Evolutionary conservation across 2,329 filamentous ascomycete species (phyloP), one percentile per base, ranked within the genome.

Genomic region (Raffaelea deltoideospora): DNA sequence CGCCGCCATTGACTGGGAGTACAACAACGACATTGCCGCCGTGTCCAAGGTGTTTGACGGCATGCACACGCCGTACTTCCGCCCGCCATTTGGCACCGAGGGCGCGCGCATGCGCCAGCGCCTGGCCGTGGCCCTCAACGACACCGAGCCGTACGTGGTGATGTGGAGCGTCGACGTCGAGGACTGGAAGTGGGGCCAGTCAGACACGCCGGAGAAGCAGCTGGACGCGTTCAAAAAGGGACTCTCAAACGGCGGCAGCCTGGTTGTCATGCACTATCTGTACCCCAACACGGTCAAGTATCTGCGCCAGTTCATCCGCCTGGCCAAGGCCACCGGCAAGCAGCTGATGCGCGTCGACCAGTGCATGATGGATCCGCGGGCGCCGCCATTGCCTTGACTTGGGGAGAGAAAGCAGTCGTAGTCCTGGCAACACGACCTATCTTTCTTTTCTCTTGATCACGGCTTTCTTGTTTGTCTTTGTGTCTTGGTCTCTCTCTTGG

Each of bases 101-200:
- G 77, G 76, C 29, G 75, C 76, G 1, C 67, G 76, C 32, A 75
- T 76, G 57, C 66, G 77, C 4, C 68, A 78, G 50, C 65, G 72
- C 29, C 64, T 80, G 21, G 68, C 73, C 0, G 59, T 61, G 1
- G 63, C 67, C 0, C 59, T 66, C 31, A 53, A 53, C 14, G 62
- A 67, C 17, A 57, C 62, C 2, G 61, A 67, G 13, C 65, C 72
- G 1, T 67, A 69, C 44, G 67, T 80, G 31, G 66, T 79, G 35
- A 73, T 72, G 51, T 81, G 76, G 77, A 74, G 66, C 47, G 70
- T 82, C 31, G 76, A 82, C 47, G 70, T 80, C 23, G 72, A 81
- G 58, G 77, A 82, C 50, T 81, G 75, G 73, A 48, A 77, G 19
- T 82, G 75, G 73, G 76, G 72, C 1, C 56, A 66, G 49, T 67